Evolutionary conservation across 192 early-diverging fungal genomes (phyloP).

Genomic region (Umbelopsis ramanniana): DNA sequence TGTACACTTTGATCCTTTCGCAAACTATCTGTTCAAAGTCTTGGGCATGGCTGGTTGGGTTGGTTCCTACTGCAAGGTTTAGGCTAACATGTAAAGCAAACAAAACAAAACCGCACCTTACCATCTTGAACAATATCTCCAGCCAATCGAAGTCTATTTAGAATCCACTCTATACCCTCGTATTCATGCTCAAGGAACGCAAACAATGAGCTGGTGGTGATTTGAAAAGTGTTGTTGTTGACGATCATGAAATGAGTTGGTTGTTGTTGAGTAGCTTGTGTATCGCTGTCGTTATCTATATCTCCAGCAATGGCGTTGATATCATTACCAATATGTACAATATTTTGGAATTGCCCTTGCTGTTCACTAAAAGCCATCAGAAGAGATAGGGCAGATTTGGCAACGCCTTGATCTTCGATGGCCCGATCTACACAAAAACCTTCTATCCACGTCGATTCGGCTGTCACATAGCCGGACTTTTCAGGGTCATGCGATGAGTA

Average conservation of each 20-base stretch:
- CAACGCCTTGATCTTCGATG: conserved; percentile 45
- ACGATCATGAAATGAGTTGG: conserved; percentile 42
- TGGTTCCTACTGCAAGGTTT: not conserved
- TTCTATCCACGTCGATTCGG: conserved; percentile 47
- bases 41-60: not conserved
- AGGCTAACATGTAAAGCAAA: too few species aligned
- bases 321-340: conserved; percentile 39
- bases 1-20: conserved; percentile 40
- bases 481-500: conserved; percentile 23
- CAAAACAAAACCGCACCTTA: not conserved
- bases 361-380: conserved; percentile 44
- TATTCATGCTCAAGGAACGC: conserved; percentile 46
- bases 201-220: conserved; percentile 43
- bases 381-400: conserved; percentile 46
- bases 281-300: conserved; percentile 24
- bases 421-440: conserved; percentile 44
- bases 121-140: conserved; percentile 34
- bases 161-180: conserved; percentile 57
- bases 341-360: conserved; percentile 33
- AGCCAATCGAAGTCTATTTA: conserved; percentile 41
- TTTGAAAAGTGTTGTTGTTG: conserved; percentile 43
- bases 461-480: conserved; percentile 29
- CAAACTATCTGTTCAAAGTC: conserved; percentile 49
- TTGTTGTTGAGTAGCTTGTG: conserved; percentile 24
- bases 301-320: conserved; percentile 32